Evolutionary conservation across 306 rosid genomes (phyloP), one percentile per base, ranked within the genome.

Genomic region (Cicer arietinum): DNA sequence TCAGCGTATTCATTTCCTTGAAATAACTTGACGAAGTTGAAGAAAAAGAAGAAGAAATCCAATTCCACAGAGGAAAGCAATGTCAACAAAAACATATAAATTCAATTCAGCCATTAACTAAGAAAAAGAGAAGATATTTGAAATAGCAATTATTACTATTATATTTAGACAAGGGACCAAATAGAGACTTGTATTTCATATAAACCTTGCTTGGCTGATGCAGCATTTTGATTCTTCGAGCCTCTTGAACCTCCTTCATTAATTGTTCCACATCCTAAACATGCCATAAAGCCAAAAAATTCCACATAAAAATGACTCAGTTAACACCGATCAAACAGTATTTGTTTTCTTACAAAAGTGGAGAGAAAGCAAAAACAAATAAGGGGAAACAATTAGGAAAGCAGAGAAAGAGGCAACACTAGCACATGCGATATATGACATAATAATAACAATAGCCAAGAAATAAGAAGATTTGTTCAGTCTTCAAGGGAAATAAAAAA

Each of bases 191-290:
- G 56, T 46, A 75, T 45, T 65, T 52, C 65, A 45, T 42, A 59
- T 30, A 72, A 70, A 91, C 98, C 97, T 88, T 91, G 96, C 98
- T 94, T 25, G 97, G 98, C 70, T 94, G 98, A 81, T 94, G 98
- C 74, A 94, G 91, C 98, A 94, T 94, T 85, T 90, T 94, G 73
- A 94, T 94, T 79, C 98, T 86, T 81, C 98, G 91, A 88, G 97
- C 98, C 84, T 94, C 98, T 84, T 91, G 98, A 77, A 94, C 98
- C 84, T 94, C 98, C 90, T 85, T 94, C 98, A 91, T 90, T 71
- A 94, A 79, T 79, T 94, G 96, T 71, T 94, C 97, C 83, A 89
- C 58, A 76, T 94, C 98, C 98, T 94, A 81, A 80, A 76, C 65
- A 10, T 63, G 61, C 73, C 81, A 50, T 7, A 42, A 39, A 74